Conservation (phyloP, 2,329 filamentous ascomycete genomes). For the Elsinoe perseae region DNA sequence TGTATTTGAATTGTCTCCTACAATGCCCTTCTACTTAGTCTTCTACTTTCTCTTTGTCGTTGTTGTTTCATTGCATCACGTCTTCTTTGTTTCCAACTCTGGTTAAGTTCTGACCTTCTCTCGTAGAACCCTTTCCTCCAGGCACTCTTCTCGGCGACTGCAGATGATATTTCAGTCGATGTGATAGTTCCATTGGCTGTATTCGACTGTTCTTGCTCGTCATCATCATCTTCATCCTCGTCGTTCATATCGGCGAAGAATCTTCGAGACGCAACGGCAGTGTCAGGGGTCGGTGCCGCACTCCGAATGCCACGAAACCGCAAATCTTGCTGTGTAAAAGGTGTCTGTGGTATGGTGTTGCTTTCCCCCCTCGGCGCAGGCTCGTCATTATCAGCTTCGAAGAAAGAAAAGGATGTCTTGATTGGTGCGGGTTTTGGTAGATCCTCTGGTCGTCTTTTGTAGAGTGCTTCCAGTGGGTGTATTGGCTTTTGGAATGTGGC, state of each 20-base stretch:
- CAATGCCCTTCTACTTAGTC: slow-evolving; percentile 33
- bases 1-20: slow-evolving; percentile 1
- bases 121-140: slow-evolving; percentile 55
- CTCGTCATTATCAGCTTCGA: slow-evolving; percentile 42
- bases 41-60: slow-evolving; percentile 52
- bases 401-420: slow-evolving; percentile 70
- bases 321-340: slow-evolving; percentile 71
- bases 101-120: slow-evolving; percentile 41
- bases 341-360: slow-evolving; percentile 58
- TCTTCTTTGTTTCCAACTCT: slow-evolving; percentile 48
- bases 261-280: slow-evolving; percentile 62
- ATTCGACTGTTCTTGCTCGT: slow-evolving; percentile 22
- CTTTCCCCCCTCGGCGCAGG: slow-evolving; percentile 14
- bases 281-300: slow-evolving; percentile 90
- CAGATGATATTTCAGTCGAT: background rate
- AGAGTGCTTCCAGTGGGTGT: slow-evolving; percentile 86
- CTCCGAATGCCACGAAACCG: slow-evolving; percentile 69
- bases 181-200: slow-evolving; percentile 6
- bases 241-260: slow-evolving; percentile 50
- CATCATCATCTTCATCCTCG: slow-evolving; percentile 40
- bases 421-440: slow-evolving; percentile 36
- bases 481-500: slow-evolving; percentile 38
- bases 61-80: slow-evolving; percentile 54
- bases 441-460: slow-evolving; percentile 57
- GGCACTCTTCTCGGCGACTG: slow-evolving; percentile 45